Conservation (phyloP, 306 rosid genomes). For the Rubus parviflorus region DNA sequence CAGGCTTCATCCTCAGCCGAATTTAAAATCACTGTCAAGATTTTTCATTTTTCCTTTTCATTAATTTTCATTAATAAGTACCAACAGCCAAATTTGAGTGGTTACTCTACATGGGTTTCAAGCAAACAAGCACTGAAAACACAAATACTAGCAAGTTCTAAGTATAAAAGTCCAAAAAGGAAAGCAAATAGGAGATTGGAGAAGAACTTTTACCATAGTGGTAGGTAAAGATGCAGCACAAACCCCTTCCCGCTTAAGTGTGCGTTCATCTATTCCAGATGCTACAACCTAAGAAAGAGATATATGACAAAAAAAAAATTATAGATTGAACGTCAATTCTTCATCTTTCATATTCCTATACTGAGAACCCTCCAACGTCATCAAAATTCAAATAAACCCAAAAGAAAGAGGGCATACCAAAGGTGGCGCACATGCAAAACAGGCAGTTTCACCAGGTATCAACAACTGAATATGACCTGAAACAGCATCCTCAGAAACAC, state of each 20-base stretch:
- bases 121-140: conserved; percentile 19
- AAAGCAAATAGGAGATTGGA: conserved; percentile 12
- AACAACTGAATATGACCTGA: conserved; percentile 96
- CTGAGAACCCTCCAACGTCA: conserved; percentile 1
- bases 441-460: conserved; percentile 95
- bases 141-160: conserved; percentile 8
- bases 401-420: conserved; percentile 47
- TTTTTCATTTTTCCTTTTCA: neutral
- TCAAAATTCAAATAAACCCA: conserved; percentile 21
- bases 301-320: conserved; percentile 5
- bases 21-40: neutral
- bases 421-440: conserved; percentile 99
- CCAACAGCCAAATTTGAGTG: neutral
- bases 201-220: conserved; percentile 67
- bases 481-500: conserved; percentile 98
- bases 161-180: conserved; percentile 4
- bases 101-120: neutral
- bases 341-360: conserved; percentile 26
- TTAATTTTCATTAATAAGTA: neutral
- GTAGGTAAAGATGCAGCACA: conserved; percentile 98
- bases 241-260: conserved; percentile 99
- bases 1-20: neutral
- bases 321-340: neutral
- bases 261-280: conserved; percentile 93
- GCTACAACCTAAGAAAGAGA: conserved; percentile 74